Conservation (phyloP, 805 yeast species). For the Gaillardinia entomophila region DNA sequence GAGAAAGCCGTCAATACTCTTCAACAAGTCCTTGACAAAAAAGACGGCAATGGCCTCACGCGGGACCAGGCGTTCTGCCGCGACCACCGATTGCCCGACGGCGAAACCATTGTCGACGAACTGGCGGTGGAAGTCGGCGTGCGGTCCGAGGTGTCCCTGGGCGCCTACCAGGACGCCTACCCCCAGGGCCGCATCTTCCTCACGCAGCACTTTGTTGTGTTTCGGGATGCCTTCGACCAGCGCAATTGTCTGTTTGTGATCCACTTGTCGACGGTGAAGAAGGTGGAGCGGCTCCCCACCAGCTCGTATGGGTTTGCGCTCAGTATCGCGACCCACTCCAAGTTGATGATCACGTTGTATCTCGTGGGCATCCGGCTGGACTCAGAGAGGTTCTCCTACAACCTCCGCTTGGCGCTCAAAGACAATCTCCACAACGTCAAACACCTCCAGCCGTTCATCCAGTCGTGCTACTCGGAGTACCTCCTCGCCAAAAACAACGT, state of each 20-base stretch:
- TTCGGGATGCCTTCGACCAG: constrained; percentile 64
- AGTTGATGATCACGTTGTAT: constrained; percentile 57
- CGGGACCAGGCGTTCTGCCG: constrained; percentile 67
- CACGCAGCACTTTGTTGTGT: constrained; percentile 71
- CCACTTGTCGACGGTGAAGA: constrained; percentile 72
- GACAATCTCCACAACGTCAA: constrained; percentile 59
- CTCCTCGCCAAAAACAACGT: constrained; percentile 55
- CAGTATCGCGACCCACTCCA: constrained; percentile 62
- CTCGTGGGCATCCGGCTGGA: constrained; percentile 75
- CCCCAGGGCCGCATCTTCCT: constrained; percentile 63
- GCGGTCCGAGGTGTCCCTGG: constrained; percentile 17
- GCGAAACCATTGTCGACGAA: constrained; percentile 61
- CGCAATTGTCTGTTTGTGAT: constrained; percentile 62
- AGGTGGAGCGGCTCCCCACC: constrained; percentile 82
- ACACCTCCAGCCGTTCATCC: constrained; percentile 57
- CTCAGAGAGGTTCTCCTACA: constrained; percentile 74
- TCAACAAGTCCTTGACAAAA: constrained; percentile 39
- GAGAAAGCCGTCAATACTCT: constrained; percentile 43
- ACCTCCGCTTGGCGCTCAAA: constrained; percentile 54
- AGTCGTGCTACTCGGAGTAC: constrained; percentile 80
- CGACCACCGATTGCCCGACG: constrained; percentile 66
- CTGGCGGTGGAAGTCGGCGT: constrained; percentile 54
- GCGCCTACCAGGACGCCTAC: constrained; percentile 15
- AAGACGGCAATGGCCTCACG: constrained; percentile 40
- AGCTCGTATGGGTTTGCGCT: constrained; percentile 74